These are phyloP conservation scores for Boletus huronensis DNA, from an alignment of 768 basidiomycete species.

Conservation along the genomic window DNA sequence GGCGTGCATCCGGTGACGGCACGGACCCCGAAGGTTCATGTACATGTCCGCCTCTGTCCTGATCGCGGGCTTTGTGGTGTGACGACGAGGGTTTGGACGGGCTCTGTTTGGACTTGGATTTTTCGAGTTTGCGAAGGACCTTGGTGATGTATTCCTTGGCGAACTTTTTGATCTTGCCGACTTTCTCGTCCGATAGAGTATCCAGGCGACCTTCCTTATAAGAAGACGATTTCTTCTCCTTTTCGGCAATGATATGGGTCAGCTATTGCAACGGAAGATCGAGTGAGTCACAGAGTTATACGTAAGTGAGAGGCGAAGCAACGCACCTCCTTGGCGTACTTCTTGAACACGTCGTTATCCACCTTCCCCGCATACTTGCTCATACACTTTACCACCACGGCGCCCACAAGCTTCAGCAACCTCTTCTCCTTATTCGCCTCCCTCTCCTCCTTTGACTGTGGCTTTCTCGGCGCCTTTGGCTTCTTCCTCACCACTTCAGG, in stretches of 20 bases:
- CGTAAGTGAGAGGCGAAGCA: slow-evolving; percentile 2
- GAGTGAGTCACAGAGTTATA: background rate
- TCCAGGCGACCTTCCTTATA: slow-evolving; percentile 76
- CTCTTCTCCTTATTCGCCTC: slow-evolving; percentile 78
- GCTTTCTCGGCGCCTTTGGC: slow-evolving; percentile 36
- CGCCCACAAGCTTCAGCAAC: slow-evolving; percentile 77
- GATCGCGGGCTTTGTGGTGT: slow-evolving; percentile 8
- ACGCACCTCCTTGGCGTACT: slow-evolving; percentile 89
- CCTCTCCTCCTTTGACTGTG: slow-evolving; percentile 51
- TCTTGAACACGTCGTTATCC: slow-evolving; percentile 84
- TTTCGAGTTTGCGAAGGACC: slow-evolving; percentile 65
- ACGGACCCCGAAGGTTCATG: slow-evolving; percentile 13
- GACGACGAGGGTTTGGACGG: slow-evolving; percentile 18
- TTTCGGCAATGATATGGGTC: slow-evolving; percentile 82
- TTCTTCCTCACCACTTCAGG: slow-evolving; percentile 24
- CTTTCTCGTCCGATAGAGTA: slow-evolving; percentile 80
- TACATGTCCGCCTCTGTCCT: background rate
- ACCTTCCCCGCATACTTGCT: slow-evolving; percentile 79
- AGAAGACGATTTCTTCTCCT: slow-evolving; percentile 87
- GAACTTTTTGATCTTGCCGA: slow-evolving; percentile 87
- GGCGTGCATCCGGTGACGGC: slow-evolving; percentile 9
- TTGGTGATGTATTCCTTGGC: slow-evolving; percentile 88
- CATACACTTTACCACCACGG: slow-evolving; percentile 91
- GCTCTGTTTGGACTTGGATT: slow-evolving; percentile 25
- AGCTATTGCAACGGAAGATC: slow-evolving; percentile 46